Conservation (phyloP, 2,329 filamentous ascomycete species). For the Microsporum audouinii region DNA sequence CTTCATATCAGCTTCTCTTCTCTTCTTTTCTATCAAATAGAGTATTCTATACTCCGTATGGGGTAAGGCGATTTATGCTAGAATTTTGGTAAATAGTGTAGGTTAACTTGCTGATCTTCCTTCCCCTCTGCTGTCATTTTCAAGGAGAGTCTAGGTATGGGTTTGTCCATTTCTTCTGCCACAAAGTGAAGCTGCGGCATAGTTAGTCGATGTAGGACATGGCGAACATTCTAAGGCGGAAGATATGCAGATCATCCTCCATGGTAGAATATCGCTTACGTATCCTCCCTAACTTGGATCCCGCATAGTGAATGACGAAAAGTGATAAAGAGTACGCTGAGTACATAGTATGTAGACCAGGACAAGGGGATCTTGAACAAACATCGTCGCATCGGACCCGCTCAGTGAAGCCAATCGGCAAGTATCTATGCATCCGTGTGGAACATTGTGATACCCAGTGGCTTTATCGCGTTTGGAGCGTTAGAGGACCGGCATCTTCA, state of each 20-base stretch:
- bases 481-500: not conserved
- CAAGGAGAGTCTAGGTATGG: not conserved
- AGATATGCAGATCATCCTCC: not conserved
- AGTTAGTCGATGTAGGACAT: not conserved
- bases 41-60: not conserved
- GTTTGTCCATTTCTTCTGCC: not conserved
- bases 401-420: not conserved
- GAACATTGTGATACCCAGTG: not conserved
- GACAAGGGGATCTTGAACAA: not conserved
- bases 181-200: not conserved
- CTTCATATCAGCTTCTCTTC: not conserved
- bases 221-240: not conserved
- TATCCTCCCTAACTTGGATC: not conserved
- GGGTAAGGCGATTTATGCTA: no score
- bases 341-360: not conserved
- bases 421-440: not conserved
- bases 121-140: not conserved
- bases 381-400: not conserved
- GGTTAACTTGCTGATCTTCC: not conserved
- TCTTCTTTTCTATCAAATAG: not conserved
- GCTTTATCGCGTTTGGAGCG: conserved; percentile 1
- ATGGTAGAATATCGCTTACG: not conserved
- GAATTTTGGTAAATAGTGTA: no score
- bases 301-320: not conserved
- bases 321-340: not conserved